Conservation (phyloP, 164 flowering plant species). For the Magnolia changhungtana region DNA sequence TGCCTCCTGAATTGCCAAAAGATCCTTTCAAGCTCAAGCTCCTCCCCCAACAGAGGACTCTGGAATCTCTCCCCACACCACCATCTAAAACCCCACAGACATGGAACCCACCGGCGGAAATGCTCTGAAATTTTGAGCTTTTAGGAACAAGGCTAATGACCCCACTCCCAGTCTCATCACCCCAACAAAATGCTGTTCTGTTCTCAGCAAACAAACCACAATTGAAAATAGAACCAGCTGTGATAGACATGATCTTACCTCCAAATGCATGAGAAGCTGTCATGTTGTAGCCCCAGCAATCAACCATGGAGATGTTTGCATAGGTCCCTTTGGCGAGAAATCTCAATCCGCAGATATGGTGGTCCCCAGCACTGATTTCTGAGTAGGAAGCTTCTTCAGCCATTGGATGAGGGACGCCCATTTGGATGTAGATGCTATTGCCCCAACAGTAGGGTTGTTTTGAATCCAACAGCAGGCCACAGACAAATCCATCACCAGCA, state of each 20-base stretch:
- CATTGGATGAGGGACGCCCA: slow-evolving; percentile 87
- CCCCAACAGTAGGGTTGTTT: slow-evolving; percentile 96
- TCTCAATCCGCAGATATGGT: slow-evolving; percentile 83
- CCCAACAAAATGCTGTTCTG: slow-evolving; percentile 81
- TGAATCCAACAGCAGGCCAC: slow-evolving; percentile 75
- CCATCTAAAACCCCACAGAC: slow-evolving; percentile 82
- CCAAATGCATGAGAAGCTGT: slow-evolving; percentile 61
- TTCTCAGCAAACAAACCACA: slow-evolving; percentile 81
- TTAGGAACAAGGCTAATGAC: slow-evolving; percentile 59
- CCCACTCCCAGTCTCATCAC: slow-evolving; percentile 71
- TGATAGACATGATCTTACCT: slow-evolving; percentile 60
- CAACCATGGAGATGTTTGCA: slow-evolving; percentile 55
- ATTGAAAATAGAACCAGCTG: slow-evolving; percentile 87
- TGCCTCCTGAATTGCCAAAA: slow-evolving; percentile 23
- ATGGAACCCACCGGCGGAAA: slow-evolving; percentile 93
- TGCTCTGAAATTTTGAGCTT: slow-evolving; percentile 44
- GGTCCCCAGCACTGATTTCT: slow-evolving; percentile 91
- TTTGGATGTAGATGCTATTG: slow-evolving; percentile 59
- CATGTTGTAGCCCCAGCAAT: slow-evolving; percentile 99
- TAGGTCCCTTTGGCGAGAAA: slow-evolving; percentile 33
- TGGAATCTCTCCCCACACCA: slow-evolving; percentile 24
- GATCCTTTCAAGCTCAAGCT: slow-evolving; percentile 56
- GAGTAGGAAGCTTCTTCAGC: slow-evolving; percentile 45
- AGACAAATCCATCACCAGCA: slow-evolving; percentile 89
- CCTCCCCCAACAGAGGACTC: slow-evolving; percentile 85